Conservation (phyloP, 2,329 filamentous ascomycete species). For the Xylaria hypoxylon region DNA sequence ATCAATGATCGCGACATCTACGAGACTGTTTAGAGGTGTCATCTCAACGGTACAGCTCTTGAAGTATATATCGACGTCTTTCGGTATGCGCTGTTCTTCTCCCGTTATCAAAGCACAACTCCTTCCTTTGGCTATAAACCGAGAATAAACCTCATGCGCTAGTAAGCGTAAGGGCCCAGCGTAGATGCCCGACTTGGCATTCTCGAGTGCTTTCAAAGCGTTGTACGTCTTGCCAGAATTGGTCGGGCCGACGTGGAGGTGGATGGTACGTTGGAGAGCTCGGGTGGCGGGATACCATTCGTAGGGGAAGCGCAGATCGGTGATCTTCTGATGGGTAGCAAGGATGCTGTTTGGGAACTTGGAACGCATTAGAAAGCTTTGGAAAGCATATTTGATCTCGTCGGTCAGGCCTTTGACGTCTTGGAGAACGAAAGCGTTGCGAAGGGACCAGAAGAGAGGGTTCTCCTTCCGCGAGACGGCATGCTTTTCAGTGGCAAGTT, state of each 20-base stretch:
- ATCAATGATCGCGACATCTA: constrained; percentile 95
- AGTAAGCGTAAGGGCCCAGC: constrained; percentile 89
- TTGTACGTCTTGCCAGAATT: constrained; percentile 99
- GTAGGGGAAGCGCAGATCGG: constrained; percentile 87
- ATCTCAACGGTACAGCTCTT: constrained; percentile 96
- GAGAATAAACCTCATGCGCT: constrained; percentile 94
- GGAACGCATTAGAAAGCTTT: constrained; percentile 70
- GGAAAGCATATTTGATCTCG: constrained; percentile 77
- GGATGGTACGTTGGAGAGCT: constrained; percentile 81
- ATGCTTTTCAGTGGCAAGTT: constrained; percentile 55
- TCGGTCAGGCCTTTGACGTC: constrained; percentile 63
- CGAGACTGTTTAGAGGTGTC: constrained; percentile 64
- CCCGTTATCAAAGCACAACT: constrained; percentile 87
- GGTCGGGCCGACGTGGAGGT: constrained; percentile 94
- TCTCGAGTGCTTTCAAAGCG: constrained; percentile 85
- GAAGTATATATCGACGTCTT: constrained; percentile 69
- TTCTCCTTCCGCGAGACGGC: constrained; percentile 58
- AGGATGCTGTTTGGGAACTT: constrained; percentile 68
- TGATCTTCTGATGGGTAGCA: constrained; percentile 71
- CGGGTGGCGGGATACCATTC: constrained; percentile 94
- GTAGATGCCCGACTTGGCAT: constrained; percentile 82
- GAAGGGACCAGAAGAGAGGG: constrained; percentile 68
- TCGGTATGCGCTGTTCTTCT: constrained; percentile 82
- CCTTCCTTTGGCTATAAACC: constrained; percentile 81
- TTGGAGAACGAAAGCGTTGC: constrained; percentile 67